Percentiles rank a stretch among this genome's conserved stretches.
phyloP scores from a whole-genome alignment of 2,329 filamentous ascomycete genomes.

The Phialophora expanda region DNA sequence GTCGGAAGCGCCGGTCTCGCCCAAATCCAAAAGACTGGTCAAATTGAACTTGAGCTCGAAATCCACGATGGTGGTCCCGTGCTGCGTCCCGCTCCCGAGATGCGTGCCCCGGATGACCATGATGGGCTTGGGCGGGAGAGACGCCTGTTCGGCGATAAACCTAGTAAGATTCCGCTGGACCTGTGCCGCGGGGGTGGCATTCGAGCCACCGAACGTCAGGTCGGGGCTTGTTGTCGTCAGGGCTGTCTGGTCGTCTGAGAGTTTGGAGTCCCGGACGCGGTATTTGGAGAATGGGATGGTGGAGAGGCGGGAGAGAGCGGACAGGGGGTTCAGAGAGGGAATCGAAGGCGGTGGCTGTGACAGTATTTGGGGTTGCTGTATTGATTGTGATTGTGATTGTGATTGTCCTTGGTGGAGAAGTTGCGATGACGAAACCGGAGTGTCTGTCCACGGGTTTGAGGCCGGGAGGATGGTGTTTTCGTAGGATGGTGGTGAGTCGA shows the following conservation, averaged over 20 bases:
- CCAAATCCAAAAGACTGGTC: constrained; percentile 37
- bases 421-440: not conserved
- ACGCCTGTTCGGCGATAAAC: constrained; percentile 42
- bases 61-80: constrained; percentile 33
- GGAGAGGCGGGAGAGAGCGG: constrained; percentile 34
- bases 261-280: constrained; percentile 37
- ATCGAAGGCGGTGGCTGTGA: constrained; percentile 1
- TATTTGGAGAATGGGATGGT: constrained; percentile 41
- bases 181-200: not conserved
- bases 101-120: constrained; percentile 40
- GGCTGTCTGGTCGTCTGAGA: constrained; percentile 40
- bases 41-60: constrained; percentile 42
- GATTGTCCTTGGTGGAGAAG: not conserved
- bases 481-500: constrained; percentile 33
- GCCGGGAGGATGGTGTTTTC: constrained; percentile 25
- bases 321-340: constrained; percentile 31
- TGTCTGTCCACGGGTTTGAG: constrained; percentile 18
- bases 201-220: constrained; percentile 30
- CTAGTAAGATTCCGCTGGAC: constrained; percentile 33
- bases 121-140: constrained; percentile 41
- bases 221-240: constrained; percentile 40
- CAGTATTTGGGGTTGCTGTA: not conserved
- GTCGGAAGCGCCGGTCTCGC: not conserved
- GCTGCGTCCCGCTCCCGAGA: constrained; percentile 4
- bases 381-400: not conserved